Percentiles rank a stretch among this genome's conserved stretches.
Conservation (phyloP, 805 yeast genomes). For the Wickerhamiella spandovensis region DNA sequence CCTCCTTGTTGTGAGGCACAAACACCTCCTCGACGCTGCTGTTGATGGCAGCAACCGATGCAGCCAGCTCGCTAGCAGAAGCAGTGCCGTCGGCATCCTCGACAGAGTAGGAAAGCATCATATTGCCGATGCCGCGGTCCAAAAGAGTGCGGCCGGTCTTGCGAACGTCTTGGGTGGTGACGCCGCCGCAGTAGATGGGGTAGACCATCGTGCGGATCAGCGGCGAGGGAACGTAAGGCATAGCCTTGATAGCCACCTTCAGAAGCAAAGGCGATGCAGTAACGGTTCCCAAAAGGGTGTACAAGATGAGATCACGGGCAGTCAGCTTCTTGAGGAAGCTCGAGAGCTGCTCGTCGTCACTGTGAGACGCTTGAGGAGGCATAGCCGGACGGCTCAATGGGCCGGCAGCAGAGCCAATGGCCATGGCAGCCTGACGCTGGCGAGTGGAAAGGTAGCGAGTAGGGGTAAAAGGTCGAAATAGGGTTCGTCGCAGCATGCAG, state of each 20-base stretch:
- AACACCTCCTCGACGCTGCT: conserved; percentile 56
- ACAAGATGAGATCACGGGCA: conserved; percentile 19
- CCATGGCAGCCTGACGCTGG: conserved; percentile 14
- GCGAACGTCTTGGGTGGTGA: conserved; percentile 53
- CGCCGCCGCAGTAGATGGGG: conserved; percentile 86
- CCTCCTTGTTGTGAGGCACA: conserved; percentile 37
- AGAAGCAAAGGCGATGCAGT: conserved; percentile 24
- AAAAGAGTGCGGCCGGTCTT: conserved; percentile 55
- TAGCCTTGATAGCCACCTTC: conserved; percentile 20
- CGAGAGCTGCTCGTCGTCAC: conserved; percentile 4
- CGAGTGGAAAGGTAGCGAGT: conserved; percentile 14
- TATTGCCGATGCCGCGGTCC: conserved; percentile 68
- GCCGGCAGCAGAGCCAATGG: conserved; percentile 3
- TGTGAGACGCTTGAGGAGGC: not conserved
- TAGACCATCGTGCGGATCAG: conserved; percentile 61
- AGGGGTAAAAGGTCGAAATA: not conserved
- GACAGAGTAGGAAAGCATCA: conserved; percentile 90
- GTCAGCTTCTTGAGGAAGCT: conserved; percentile 18
- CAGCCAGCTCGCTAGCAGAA: conserved; percentile 30
- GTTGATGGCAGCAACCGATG: conserved; percentile 27
- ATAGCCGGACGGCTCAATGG: not conserved
- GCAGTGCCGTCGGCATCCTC: conserved; percentile 75
- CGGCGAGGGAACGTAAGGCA: conserved; percentile 42
- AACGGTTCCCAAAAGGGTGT: conserved; percentile 22
- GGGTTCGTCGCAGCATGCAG: not conserved